These are phyloP conservation scores for Hanseniaspora lachancei DNA, from an alignment of 805 yeast species.

Conservation along the genomic window DNA sequence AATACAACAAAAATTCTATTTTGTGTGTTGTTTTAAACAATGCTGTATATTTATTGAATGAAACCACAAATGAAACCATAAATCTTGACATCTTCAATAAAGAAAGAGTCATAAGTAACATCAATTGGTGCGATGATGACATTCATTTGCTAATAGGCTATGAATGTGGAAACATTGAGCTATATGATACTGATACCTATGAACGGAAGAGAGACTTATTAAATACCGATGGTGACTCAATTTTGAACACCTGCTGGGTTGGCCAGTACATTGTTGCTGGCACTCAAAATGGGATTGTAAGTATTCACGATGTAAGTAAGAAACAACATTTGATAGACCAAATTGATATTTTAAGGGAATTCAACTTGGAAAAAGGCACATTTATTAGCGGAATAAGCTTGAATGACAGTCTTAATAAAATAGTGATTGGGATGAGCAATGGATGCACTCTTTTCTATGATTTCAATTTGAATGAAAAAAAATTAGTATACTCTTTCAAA, in stretches of 20 bases:
- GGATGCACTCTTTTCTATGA: conserved; percentile 6
- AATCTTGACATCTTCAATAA: conserved; percentile 48
- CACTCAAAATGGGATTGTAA: conserved; percentile 68
- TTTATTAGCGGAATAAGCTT: conserved; percentile 1
- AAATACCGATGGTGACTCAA: conserved; percentile 54
- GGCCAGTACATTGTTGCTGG: conserved; percentile 76
- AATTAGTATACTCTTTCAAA: neutral
- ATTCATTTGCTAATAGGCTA: conserved; percentile 72
- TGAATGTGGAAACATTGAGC: conserved; percentile 71
- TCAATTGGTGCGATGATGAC: conserved; percentile 87
- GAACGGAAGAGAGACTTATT: conserved; percentile 67
- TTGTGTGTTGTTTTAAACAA: conserved; percentile 81
- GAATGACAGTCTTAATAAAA: neutral
- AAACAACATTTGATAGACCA: conserved; percentile 62
- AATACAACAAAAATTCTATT: conserved; percentile 75
- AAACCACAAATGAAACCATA: conserved; percentile 64
- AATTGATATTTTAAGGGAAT: neutral
- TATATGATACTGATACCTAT: conserved; percentile 81
- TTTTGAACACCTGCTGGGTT: conserved; percentile 77
- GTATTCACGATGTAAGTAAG: conserved; percentile 80
- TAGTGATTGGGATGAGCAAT: conserved; percentile 2
- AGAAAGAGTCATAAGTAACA: conserved; percentile 40
- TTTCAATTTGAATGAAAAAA: neutral
- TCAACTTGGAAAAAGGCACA: neutral
- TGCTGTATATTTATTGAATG: conserved; percentile 85